These are phyloP conservation scores for Tremella fuciformis DNA, from an alignment of 768 basidiomycete genomes.

Conservation along the genomic window DNA sequence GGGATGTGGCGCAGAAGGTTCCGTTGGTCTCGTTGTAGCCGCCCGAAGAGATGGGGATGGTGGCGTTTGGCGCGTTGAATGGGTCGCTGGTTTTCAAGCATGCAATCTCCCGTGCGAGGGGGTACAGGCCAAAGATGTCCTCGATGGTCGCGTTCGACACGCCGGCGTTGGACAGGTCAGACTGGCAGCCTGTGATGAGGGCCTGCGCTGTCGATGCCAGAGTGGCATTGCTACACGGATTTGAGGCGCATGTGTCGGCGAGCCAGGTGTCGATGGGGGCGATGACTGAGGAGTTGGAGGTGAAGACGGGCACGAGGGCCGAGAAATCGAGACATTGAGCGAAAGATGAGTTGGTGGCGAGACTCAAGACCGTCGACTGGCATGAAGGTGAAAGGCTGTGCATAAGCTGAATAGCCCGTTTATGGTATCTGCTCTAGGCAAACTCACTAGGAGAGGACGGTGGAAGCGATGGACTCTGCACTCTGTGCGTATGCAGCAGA, in stretches of 20 bases:
- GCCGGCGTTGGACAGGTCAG: constrained; percentile 22
- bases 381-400: constrained; percentile 11
- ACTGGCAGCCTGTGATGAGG: constrained; percentile 21
- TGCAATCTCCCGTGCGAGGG: constrained; percentile 42
- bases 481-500: too few species aligned
- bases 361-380: constrained; percentile 5
- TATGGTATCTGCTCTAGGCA: too few species aligned
- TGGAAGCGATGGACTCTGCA: too few species aligned
- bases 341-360: background rate
- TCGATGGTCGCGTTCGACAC: constrained; percentile 15
- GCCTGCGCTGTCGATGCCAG: constrained; percentile 24
- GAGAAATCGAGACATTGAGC: constrained; percentile 5
- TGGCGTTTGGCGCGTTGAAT: constrained; percentile 17
- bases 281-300: constrained; percentile 36
- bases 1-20: constrained; percentile 46
- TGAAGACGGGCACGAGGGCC: constrained; percentile 13
- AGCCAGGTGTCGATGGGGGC: constrained; percentile 40
- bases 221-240: constrained; percentile 34
- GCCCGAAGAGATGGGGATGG: constrained; percentile 15
- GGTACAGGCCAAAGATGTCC: constrained; percentile 34
- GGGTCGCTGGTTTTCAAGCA: constrained; percentile 42
- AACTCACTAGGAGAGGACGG: too few species aligned
- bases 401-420: background rate
- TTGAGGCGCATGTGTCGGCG: constrained; percentile 24
- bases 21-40: constrained; percentile 43